Percentiles rank a stretch among this genome's conserved stretches.
phyloP scores from a whole-genome alignment of 768 basidiomycete genomes.

The Mycena indigotica region DNA sequence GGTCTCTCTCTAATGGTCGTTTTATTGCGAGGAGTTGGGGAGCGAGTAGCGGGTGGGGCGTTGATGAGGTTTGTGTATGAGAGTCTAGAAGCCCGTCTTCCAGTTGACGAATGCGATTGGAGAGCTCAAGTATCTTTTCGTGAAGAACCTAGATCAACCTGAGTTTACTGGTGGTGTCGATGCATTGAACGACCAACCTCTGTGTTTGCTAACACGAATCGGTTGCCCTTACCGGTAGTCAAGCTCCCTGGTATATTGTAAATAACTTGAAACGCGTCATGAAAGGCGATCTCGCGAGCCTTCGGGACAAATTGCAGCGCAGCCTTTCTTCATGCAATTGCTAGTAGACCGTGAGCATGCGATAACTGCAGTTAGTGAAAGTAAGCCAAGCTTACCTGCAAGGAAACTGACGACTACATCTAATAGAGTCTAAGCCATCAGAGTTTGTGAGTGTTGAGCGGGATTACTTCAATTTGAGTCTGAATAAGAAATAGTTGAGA shows the following conservation, averaged over 20 bases:
- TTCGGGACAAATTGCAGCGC: slow-evolving; percentile 66
- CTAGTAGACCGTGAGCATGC: slow-evolving; percentile 27
- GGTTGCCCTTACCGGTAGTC: slow-evolving; percentile 73
- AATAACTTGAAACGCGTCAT: no score
- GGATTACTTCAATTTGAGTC: slow-evolving; percentile 68
- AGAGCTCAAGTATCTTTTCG: slow-evolving; percentile 59
- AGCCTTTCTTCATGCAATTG: slow-evolving; percentile 62
- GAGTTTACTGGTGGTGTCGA: slow-evolving; percentile 28
- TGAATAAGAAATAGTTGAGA: slow-evolving; percentile 30
- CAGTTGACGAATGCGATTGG: slow-evolving; percentile 64
- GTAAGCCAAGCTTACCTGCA: slow-evolving; percentile 47
- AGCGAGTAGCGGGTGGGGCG: slow-evolving; percentile 58
- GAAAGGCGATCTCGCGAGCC: slow-evolving; percentile 30
- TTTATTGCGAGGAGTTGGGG: slow-evolving; percentile 68
- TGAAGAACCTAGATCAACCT: background rate
- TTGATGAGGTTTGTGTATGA: slow-evolving; percentile 48
- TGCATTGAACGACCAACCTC: slow-evolving; percentile 73
- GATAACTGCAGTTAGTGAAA: slow-evolving; percentile 7
- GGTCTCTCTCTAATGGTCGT: slow-evolving; percentile 50
- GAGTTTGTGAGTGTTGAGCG: slow-evolving; percentile 14
- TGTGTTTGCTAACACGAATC: slow-evolving; percentile 73
- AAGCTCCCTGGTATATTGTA: no score
- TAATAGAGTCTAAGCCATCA: slow-evolving; percentile 28
- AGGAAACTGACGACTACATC: slow-evolving; percentile 67
- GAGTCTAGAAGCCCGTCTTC: slow-evolving; percentile 65